Percentiles rank a stretch among this genome's conserved stretches.
Evolutionary conservation across 2,329 filamentous ascomycete genomes (phyloP).

Genomic region (Leptodontidium sp.): DNA sequence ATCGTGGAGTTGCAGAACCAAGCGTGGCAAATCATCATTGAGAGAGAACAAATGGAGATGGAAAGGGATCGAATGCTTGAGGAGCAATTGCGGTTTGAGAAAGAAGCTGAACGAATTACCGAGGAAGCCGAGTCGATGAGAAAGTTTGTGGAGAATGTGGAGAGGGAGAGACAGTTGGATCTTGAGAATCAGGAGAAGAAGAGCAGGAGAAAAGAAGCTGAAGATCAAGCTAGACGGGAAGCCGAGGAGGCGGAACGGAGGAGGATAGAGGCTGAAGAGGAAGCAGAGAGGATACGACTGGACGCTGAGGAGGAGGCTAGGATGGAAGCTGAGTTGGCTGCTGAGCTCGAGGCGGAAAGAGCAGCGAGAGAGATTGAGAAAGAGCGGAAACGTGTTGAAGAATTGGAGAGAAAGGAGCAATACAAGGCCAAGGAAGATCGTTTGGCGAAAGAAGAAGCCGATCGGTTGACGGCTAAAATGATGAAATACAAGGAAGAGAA

Average conservation of each 20-base stretch:
- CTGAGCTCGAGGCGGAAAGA: slow-evolving; percentile 5
- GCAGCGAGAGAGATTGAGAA: slow-evolving; percentile 16
- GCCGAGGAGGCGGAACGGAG: slow-evolving; percentile 6
- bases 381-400: slow-evolving; percentile 6
- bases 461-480: slow-evolving; percentile 21
- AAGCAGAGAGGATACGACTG: slow-evolving; percentile 14
- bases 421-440: slow-evolving; percentile 14
- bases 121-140: slow-evolving; percentile 23
- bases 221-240: slow-evolving; percentile 15
- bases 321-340: background rate
- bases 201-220: slow-evolving; percentile 18
- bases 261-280: slow-evolving; percentile 19
- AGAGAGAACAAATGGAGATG: slow-evolving; percentile 24
- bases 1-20: slow-evolving; percentile 20
- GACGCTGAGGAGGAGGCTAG: slow-evolving; percentile 9
- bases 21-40: slow-evolving; percentile 15
- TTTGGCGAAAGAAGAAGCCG: slow-evolving; percentile 19
- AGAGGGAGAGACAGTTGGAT: slow-evolving; percentile 18
- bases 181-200: slow-evolving; percentile 23
- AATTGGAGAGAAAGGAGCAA: slow-evolving; percentile 1
- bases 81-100: slow-evolving; percentile 17
- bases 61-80: slow-evolving; percentile 17
- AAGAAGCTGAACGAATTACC: slow-evolving; percentile 20
- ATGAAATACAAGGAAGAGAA: slow-evolving; percentile 18
- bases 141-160: slow-evolving; percentile 19